Evolutionary conservation across 192 early-diverging fungal genomes (phyloP).

Genomic region (Dissophora globulifera): DNA sequence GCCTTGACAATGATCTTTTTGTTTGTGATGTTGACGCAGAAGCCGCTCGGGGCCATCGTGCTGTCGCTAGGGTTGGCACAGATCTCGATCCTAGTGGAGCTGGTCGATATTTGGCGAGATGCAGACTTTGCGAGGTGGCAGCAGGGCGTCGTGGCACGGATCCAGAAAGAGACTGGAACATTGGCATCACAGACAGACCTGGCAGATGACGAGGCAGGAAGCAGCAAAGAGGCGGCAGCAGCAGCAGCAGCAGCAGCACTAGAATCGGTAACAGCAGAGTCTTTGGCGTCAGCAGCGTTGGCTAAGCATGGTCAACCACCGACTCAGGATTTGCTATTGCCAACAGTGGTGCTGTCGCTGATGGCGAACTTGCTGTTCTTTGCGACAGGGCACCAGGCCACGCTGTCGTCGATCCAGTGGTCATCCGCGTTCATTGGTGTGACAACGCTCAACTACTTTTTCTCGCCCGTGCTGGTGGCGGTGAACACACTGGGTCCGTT

Average conservation of each 20-base stretch:
- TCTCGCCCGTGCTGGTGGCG: constrained; percentile 75
- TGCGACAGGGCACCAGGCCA: constrained; percentile 92
- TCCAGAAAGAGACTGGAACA: constrained; percentile 18
- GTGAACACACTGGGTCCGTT: constrained; percentile 82
- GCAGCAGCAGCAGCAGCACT: constrained; percentile 2
- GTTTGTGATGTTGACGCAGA: constrained; percentile 75
- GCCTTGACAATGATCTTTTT: constrained; percentile 70
- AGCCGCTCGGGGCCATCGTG: constrained; percentile 82
- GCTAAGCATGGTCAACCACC: constrained; percentile 17
- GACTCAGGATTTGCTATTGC: constrained; percentile 47
- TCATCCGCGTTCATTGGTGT: constrained; percentile 89
- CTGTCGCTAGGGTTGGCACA: constrained; percentile 58
- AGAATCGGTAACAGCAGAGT: background rate
- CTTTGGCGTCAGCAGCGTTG: background rate
- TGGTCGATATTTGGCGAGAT: constrained; percentile 59
- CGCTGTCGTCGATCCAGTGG: constrained; percentile 92
- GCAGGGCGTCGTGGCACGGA: constrained; percentile 4
- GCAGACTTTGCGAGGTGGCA: constrained; percentile 39
- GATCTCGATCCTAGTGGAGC: constrained; percentile 57
- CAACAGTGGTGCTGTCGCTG: constrained; percentile 60
- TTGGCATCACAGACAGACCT: background rate
- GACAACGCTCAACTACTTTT: constrained; percentile 70
- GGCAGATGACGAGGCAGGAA: constrained; percentile 2
- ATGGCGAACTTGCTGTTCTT: constrained; percentile 79
- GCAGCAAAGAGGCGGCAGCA: background rate